Evolutionary conservation across 1,284 basidiomycete species (phyloP).

Genomic region (Irpex lacteus): DNA sequence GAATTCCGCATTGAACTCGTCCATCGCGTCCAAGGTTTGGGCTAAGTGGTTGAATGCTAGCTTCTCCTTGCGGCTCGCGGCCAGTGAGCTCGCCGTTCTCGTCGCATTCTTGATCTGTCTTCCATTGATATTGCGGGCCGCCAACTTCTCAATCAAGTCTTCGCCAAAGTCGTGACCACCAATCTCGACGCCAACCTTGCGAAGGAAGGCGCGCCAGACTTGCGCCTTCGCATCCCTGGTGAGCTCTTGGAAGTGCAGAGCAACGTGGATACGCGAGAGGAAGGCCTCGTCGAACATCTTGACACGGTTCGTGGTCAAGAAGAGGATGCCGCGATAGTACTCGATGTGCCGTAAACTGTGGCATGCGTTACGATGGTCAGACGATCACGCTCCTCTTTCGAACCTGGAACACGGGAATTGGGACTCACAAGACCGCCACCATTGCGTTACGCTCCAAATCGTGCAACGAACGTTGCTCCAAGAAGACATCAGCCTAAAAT

Average conservation of each 20-base stretch:
- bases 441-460: constrained; percentile 62
- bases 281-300: constrained; percentile 66
- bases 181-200: constrained; percentile 36
- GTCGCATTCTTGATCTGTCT: constrained; percentile 65
- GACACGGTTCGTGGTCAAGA: constrained; percentile 67
- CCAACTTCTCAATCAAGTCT: constrained; percentile 41
- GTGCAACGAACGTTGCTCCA: constrained; percentile 60
- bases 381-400: background rate
- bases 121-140: constrained; percentile 51
- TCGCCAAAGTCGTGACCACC: constrained; percentile 18
- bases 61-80: constrained; percentile 42
- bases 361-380: background rate
- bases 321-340: constrained; percentile 63
- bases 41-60: constrained; percentile 46
- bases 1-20: constrained; percentile 56
- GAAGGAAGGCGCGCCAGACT: constrained; percentile 56
- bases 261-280: constrained; percentile 65
- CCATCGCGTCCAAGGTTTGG: constrained; percentile 58
- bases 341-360: constrained; percentile 51
- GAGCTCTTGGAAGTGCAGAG: constrained; percentile 56
- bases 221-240: constrained; percentile 43
- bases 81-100: constrained; percentile 56
- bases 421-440: constrained; percentile 51
- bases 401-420: background rate
- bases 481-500: constrained; percentile 43